Percentiles rank a stretch among this genome's conserved stretches.
These are phyloP conservation scores for Lactuca saligna DNA, from an alignment of 129 eudicot species.

Conservation along the genomic window DNA sequence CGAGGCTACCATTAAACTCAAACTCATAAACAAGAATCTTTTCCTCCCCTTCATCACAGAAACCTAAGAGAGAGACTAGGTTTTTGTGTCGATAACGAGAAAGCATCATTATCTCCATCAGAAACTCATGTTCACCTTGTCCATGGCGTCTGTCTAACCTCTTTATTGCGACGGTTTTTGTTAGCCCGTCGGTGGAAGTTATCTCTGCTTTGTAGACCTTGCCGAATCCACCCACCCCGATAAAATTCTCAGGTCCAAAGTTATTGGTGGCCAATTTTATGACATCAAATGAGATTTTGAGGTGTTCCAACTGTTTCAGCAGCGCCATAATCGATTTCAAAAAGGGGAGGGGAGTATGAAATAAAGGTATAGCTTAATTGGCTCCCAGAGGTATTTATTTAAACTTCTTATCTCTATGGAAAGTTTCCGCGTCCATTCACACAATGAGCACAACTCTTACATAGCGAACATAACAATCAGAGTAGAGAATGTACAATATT, in stretches of 20 bases:
- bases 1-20: slow-evolving; percentile 19
- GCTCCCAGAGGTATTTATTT: not conserved
- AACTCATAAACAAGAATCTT: slow-evolving; percentile 24
- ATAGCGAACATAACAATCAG: no score
- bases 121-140: slow-evolving; percentile 21
- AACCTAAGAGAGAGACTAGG: slow-evolving; percentile 17
- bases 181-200: not conserved
- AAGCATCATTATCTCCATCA: slow-evolving; percentile 18
- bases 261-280: slow-evolving; percentile 15
- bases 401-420: not conserved
- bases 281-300: slow-evolving; percentile 14
- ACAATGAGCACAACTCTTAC: no score
- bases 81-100: slow-evolving; percentile 20
- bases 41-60: slow-evolving; percentile 16
- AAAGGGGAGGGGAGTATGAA: slow-evolving; percentile 2
- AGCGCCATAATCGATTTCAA: slow-evolving; percentile 12
- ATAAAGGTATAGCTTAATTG: not conserved
- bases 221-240: slow-evolving; percentile 23
- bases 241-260: slow-evolving; percentile 9
- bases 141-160: slow-evolving; percentile 18
- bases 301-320: slow-evolving; percentile 19
- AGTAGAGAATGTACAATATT: no score
- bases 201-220: slow-evolving; percentile 21
- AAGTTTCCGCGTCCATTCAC: not conserved
- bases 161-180: slow-evolving; percentile 5